Evolutionary conservation across 2,329 filamentous ascomycete genomes (phyloP).

Genomic region (Amphichorda felina): DNA sequence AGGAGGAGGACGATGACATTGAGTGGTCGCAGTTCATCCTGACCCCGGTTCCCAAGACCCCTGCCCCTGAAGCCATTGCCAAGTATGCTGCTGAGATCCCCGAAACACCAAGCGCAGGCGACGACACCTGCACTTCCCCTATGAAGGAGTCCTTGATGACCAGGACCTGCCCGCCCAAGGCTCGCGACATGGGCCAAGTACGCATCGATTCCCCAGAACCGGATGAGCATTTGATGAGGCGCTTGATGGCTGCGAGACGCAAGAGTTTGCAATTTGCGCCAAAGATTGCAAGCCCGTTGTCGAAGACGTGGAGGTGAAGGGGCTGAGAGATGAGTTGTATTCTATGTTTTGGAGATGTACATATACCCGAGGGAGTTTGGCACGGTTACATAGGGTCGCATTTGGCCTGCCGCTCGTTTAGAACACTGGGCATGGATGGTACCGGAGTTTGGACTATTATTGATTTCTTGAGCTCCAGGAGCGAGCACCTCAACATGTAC

Average conservation of each 20-base stretch:
- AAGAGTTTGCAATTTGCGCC: conserved; percentile 73
- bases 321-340: not conserved
- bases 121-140: conserved; percentile 18
- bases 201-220: conserved; percentile 38
- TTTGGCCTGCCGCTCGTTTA: no score
- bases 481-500: no score
- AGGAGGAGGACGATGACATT: conserved; percentile 24
- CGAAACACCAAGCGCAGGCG: conserved; percentile 27
- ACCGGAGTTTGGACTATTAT: no score
- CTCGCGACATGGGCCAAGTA: conserved; percentile 17
- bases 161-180: conserved; percentile 44
- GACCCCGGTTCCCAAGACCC: conserved; percentile 46
- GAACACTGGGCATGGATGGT: no score
- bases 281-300: conserved; percentile 61
- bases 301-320: conserved; percentile 36
- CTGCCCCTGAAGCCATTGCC: conserved; percentile 41
- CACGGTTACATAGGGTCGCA: no score
- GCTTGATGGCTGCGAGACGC: conserved; percentile 58
- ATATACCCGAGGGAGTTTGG: no score
- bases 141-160: conserved; percentile 25
- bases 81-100: conserved; percentile 39
- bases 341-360: not conserved
- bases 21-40: conserved; percentile 31
- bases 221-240: conserved; percentile 45
- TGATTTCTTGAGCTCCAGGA: no score